Percentiles rank a stretch among this genome's conserved stretches.
These are phyloP conservation scores for Tuber calosporum DNA, from an alignment of 495 filamentous ascomycete genomes.

Conservation along the genomic window DNA sequence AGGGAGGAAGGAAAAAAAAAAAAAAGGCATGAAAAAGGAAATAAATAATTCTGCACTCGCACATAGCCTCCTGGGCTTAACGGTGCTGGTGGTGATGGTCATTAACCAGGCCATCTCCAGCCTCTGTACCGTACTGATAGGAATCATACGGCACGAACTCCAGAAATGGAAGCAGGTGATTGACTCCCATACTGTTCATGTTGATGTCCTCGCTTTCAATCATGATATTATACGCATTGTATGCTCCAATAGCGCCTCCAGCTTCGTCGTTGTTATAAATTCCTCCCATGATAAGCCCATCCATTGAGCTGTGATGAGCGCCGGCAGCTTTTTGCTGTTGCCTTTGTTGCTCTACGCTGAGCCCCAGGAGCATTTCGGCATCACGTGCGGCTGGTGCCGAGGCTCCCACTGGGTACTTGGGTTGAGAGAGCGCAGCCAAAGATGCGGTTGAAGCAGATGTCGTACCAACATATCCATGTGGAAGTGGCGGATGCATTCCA, in stretches of 20 bases:
- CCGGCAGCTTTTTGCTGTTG: constrained; percentile 12
- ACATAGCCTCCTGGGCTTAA: neutral
- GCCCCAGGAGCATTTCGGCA: constrained; percentile 31
- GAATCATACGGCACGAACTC: constrained; percentile 24
- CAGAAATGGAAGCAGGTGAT: constrained; percentile 20
- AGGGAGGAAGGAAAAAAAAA: neutral
- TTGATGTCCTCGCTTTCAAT: constrained; percentile 34
- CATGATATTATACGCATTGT: constrained; percentile 30
- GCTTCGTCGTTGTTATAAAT: constrained; percentile 18
- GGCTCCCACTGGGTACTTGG: constrained; percentile 24
- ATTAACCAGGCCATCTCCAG: neutral
- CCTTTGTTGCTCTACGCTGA: constrained; percentile 21
- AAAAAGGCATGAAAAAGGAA: neutral
- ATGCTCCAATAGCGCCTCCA: constrained; percentile 8
- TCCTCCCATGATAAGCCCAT: constrained; percentile 23
- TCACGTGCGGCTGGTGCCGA: constrained; percentile 21
- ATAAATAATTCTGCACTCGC: neutral
- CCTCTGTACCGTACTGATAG: neutral
- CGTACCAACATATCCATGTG: constrained; percentile 8
- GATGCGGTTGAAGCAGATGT: constrained; percentile 3
- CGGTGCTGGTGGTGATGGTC: neutral
- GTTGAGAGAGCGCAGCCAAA: constrained; percentile 10
- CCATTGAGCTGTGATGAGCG: constrained; percentile 13
- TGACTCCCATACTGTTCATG: constrained; percentile 20
- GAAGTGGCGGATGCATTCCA: constrained; percentile 21